Conservation (phyloP, 768 basidiomycete species). For the Lactarius tabidus region DNA sequence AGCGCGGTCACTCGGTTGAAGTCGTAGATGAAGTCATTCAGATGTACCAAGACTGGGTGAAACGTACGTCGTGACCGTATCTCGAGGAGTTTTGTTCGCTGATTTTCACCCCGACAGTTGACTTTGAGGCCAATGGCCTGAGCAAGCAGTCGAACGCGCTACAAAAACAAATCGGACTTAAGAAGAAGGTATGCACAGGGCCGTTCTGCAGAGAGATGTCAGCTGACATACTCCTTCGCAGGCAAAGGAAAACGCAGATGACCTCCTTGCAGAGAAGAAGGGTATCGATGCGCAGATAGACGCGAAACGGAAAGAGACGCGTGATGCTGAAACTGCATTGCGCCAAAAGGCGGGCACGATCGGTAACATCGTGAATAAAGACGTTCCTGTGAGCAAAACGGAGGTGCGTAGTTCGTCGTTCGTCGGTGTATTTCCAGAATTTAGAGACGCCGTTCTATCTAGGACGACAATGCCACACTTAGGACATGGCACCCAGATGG, state of each 20-base stretch:
- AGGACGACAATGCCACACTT: conserved; percentile 89
- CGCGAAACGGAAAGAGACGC: conserved; percentile 68
- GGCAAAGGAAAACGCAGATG: conserved; percentile 91
- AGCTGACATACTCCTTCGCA: conserved; percentile 31
- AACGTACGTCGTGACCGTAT: conserved; percentile 55
- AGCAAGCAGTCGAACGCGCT: conserved; percentile 83
- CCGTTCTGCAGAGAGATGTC: neutral
- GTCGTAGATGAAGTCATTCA: conserved; percentile 91
- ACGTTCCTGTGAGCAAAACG: conserved; percentile 78
- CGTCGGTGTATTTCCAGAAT: neutral
- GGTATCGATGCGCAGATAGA: conserved; percentile 79
- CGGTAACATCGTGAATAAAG: conserved; percentile 90
- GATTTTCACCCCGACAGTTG: conserved; percentile 50
- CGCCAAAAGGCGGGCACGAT: conserved; percentile 73
- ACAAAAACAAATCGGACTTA: conserved; percentile 91
- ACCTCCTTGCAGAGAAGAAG: conserved; percentile 80
- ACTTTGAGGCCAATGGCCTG: conserved; percentile 75
- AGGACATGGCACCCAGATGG: conserved; percentile 85
- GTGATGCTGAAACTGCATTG: conserved; percentile 75
- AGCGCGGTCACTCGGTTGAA: conserved; percentile 84
- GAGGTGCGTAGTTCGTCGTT: conserved; percentile 56
- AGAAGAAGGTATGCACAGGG: conserved; percentile 72
- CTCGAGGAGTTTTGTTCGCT: neutral
- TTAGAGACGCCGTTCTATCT: neutral
- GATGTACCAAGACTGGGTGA: conserved; percentile 92